Conservation (phyloP, 1,284 basidiomycete genomes). For the Ceratobasidium sp. region DNA sequence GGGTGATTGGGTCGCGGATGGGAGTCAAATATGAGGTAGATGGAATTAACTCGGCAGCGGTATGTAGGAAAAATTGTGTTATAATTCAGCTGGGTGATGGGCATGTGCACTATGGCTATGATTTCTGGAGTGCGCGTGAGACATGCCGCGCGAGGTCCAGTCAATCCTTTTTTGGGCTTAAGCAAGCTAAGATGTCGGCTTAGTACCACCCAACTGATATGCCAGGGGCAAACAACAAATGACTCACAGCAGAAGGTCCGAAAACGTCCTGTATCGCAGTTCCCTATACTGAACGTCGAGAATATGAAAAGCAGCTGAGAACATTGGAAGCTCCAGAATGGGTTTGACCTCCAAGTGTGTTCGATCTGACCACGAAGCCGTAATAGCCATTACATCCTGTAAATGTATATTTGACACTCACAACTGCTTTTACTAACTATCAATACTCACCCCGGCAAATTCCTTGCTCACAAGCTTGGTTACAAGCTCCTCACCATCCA, state of each 20-base stretch:
- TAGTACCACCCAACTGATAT: neutral
- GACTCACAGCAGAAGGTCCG: conserved; percentile 55
- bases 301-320: conserved; percentile 51
- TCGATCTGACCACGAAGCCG: conserved; percentile 58
- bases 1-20: conserved; percentile 63
- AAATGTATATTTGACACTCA: neutral
- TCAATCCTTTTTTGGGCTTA: conserved; percentile 46
- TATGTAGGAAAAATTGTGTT: conserved; percentile 38
- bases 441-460: conserved; percentile 46
- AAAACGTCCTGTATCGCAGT: conserved; percentile 54
- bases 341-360: conserved; percentile 64
- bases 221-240: neutral
- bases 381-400: conserved; percentile 62
- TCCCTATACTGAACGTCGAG: conserved; percentile 52
- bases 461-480: conserved; percentile 37
- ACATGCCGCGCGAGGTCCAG: conserved; percentile 52
- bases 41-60: neutral
- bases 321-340: conserved; percentile 49
- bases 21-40: conserved; percentile 67
- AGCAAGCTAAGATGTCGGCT: neutral
- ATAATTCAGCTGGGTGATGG: conserved; percentile 36
- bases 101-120: conserved; percentile 62
- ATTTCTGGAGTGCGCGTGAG: conserved; percentile 75
- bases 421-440: neutral
- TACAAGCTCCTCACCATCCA: conserved; percentile 50